Conservation (phyloP, 257 asterid genomes). For the Asclepias syriaca region DNA sequence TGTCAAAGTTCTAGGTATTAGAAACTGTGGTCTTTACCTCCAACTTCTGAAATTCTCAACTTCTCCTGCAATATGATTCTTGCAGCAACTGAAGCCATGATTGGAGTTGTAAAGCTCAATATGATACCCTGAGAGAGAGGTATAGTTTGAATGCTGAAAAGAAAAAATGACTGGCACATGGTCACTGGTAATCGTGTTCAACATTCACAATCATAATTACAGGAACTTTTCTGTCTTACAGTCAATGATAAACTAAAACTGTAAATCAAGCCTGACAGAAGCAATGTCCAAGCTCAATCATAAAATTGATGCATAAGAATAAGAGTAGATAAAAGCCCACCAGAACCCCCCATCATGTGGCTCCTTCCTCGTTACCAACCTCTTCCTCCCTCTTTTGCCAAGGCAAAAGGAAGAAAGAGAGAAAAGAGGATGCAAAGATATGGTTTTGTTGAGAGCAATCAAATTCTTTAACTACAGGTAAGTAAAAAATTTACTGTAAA, state of each 20-base stretch:
- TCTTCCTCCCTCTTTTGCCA: no score
- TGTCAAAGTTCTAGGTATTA: neutral
- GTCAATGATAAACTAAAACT: neutral
- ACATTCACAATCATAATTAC: constrained; percentile 3
- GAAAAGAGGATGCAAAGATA: no score
- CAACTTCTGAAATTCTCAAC: constrained; percentile 33
- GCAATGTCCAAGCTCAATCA: neutral
- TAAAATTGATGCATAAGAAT: no score
- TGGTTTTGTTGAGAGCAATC: no score
- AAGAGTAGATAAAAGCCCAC: no score
- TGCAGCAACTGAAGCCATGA: constrained; percentile 36
- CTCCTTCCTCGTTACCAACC: no score
- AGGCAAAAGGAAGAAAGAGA: no score
- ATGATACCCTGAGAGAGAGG: constrained; percentile 33
- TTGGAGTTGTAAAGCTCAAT: constrained; percentile 36
- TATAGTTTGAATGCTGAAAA: constrained; percentile 37
- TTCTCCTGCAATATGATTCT: constrained; percentile 34
- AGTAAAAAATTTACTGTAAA: no score
- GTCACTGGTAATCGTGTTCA: constrained; percentile 23
- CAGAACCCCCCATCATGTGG: no score
- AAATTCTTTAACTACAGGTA: no score
- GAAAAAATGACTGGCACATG: constrained; percentile 21
- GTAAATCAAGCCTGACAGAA: neutral
- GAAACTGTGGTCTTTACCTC: constrained; percentile 24
- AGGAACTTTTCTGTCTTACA: neutral